Evolutionary conservation across 352 stramenopile species (phyloP), one percentile per base, ranked within the genome.

Genomic region (Globisporangium okanoganense): DNA sequence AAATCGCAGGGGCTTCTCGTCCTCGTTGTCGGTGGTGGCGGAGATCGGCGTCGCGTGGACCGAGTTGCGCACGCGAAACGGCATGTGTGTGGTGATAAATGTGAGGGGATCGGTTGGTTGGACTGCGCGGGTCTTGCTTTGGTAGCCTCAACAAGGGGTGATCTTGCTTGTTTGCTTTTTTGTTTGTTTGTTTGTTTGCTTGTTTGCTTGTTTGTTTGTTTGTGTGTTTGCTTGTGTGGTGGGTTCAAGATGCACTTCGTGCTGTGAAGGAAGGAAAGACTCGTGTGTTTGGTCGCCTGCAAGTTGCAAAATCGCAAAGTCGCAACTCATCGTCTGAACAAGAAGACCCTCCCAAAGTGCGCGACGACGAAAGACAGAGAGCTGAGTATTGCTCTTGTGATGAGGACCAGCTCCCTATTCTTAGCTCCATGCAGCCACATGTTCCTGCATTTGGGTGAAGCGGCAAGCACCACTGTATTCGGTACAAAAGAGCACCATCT

Each of bases 1-100:
- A 69, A 87, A 87, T 47, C 67, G 71, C 31, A 63, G 41, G 5
- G 52, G 44, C 35, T 56, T 64, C 33, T 44, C n/a, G 20, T 43
- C 47, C 10, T 40, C 14, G 3, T 43, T 12, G 27, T 3, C 18
- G 2, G 16, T 5, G 8, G 33, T 12, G 3, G 41, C 14, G 14
- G 22, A 9, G 22, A 33, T 10, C 29, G 56, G 31, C 24, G 29
- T 16, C 45, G 20, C 9, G 33, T 63, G 56, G n/a, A 68, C 40
- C 18, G 62, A 57, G 49, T 59, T 45, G 22, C 56, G 56, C 14
- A 48, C 13, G 24, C 44, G 53, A 24, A 36, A 14, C n/a, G 58
- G 13, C 59, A 65, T 65, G 43, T 18, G 14, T 12, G 10, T 53
- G 47, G 13, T 53, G 24, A 43, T 43, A 12, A 12, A n/a, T 13